phyloP scores from a whole-genome alignment of 176 grass and related monocot species.

The Ampelocalamus luodianensis region DNA sequence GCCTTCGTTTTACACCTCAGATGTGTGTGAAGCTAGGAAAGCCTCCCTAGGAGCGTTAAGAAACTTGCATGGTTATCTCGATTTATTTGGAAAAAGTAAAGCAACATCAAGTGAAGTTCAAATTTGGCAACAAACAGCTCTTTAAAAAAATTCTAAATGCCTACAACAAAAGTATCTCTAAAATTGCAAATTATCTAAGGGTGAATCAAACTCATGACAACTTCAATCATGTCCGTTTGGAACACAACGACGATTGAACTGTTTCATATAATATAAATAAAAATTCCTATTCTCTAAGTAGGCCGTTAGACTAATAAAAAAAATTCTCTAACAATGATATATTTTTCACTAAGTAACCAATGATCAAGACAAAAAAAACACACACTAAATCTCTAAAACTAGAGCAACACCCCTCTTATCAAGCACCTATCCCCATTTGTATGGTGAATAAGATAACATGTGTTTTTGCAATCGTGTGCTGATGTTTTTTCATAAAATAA shows the following conservation, averaged over 20 bases:
- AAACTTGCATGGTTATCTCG: no score
- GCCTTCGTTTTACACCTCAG: conserved; percentile 9
- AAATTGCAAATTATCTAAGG: not conserved
- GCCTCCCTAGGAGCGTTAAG: not conserved
- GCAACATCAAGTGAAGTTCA: not conserved
- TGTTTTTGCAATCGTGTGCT: not conserved
- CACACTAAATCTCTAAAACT: not conserved
- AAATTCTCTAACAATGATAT: not conserved
- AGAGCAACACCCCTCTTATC: not conserved
- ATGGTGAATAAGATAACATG: not conserved
- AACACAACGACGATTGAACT: not conserved
- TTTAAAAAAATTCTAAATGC: not conserved
- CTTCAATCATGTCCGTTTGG: not conserved
- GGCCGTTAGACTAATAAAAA: not conserved
- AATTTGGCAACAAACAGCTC: not conserved
- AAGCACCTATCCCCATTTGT: not conserved
- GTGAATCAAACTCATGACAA: not conserved
- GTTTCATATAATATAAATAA: not conserved
- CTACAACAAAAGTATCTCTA: not conserved
- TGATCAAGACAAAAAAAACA: not conserved
- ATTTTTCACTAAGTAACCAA: not conserved
- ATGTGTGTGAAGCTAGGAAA: not conserved
- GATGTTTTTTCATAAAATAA: not conserved
- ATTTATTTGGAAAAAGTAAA: not conserved
- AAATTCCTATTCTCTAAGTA: not conserved